These are phyloP conservation scores for Fusarium zealandicum DNA, from an alignment of 2,329 filamentous ascomycete genomes.

Conservation along the genomic window DNA sequence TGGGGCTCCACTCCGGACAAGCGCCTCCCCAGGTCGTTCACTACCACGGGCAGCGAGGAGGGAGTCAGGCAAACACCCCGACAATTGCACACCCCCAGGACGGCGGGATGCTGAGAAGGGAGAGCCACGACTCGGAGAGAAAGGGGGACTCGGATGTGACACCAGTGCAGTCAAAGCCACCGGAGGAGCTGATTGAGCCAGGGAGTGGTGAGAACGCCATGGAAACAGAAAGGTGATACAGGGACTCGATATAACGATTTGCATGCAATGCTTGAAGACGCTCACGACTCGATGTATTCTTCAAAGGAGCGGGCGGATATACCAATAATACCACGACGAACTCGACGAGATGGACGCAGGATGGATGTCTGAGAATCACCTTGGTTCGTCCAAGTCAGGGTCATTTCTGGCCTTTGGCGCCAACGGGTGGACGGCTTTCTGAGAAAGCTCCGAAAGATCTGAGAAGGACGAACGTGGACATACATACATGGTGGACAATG, in stretches of 20 bases:
- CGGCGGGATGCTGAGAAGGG: constrained; percentile 53
- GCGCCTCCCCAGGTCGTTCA: constrained; percentile 71
- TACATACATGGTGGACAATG: background rate
- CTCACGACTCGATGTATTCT: constrained; percentile 40
- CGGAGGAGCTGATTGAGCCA: constrained; percentile 28
- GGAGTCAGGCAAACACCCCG: constrained; percentile 71
- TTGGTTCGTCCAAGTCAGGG: constrained; percentile 2
- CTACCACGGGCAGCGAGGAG: constrained; percentile 72
- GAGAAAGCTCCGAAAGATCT: background rate
- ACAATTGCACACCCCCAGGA: constrained; percentile 63
- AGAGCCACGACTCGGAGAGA: constrained; percentile 56
- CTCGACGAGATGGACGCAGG: constrained; percentile 11
- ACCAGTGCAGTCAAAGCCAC: constrained; percentile 48
- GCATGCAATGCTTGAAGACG: constrained; percentile 38
- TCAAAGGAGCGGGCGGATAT: constrained; percentile 34
- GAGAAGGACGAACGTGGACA: background rate
- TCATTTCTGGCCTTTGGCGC: background rate
- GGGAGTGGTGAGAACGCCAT: constrained; percentile 23
- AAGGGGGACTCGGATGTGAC: constrained; percentile 49
- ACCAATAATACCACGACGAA: constrained; percentile 38
- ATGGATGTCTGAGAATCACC: constrained; percentile 2
- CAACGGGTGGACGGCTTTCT: background rate
- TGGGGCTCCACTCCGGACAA: constrained; percentile 68
- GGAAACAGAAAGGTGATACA: constrained; percentile 41
- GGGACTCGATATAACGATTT: constrained; percentile 31